phyloP scores from a whole-genome alignment of 192 early-diverging fungal genomes.

The Entophlyctis luteolus region DNA sequence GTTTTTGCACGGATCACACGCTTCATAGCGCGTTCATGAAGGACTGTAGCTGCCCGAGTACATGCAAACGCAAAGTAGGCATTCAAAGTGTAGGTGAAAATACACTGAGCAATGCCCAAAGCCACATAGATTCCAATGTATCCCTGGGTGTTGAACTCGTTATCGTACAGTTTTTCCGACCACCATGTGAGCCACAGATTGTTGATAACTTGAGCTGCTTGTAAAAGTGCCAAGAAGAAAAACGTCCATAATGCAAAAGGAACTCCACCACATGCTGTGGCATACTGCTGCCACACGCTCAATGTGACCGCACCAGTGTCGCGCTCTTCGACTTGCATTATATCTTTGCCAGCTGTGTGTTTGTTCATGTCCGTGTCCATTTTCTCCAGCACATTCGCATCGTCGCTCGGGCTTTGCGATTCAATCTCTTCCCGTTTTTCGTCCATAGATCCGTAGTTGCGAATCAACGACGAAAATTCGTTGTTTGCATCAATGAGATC shows the following conservation, averaged over 20 bases:
- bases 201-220: conserved; percentile 49
- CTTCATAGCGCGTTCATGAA: conserved; percentile 66
- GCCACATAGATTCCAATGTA: conserved; percentile 65
- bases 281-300: conserved; percentile 70
- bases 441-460: conserved; percentile 60
- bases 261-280: conserved; percentile 43
- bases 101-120: conserved; percentile 58
- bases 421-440: conserved; percentile 44
- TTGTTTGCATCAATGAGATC: conserved; percentile 56
- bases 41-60: conserved; percentile 46
- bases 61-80: conserved; percentile 54
- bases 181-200: conserved; percentile 56
- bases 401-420: conserved; percentile 4
- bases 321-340: conserved; percentile 78
- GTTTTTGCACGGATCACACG: conserved; percentile 67
- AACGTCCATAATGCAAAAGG: conserved; percentile 14
- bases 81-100: conserved; percentile 45
- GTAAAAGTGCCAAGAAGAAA: conserved; percentile 38
- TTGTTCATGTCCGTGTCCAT: conserved; percentile 5
- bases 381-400: conserved; percentile 16
- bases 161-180: conserved; percentile 29
- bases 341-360: conserved; percentile 34
- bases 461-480: conserved; percentile 60
- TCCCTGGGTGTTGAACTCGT: conserved; percentile 55
- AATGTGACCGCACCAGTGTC: conserved; percentile 69